These are phyloP conservation scores for Clarireedia sp. DNA, from an alignment of 2,329 filamentous ascomycete genomes.

Conservation along the genomic window DNA sequence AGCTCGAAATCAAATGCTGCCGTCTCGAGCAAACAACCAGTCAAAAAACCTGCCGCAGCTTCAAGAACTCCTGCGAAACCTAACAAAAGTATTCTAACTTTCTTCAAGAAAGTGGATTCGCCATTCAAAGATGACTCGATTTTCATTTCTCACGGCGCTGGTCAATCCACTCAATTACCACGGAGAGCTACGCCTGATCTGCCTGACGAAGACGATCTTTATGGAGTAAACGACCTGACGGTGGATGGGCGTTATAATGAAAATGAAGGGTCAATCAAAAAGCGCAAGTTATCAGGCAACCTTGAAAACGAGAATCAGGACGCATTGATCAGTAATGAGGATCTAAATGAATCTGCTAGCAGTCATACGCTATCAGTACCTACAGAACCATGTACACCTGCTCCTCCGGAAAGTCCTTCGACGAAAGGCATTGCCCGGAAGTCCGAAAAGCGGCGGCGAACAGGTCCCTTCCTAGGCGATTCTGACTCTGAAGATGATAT, in stretches of 20 bases:
- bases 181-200: conserved; percentile 12
- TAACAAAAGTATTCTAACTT: conserved; percentile 63
- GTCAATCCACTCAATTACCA: neutral
- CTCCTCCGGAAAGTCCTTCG: neutral
- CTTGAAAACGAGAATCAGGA: neutral
- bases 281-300: conserved; percentile 32
- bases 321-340: neutral
- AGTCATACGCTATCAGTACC: neutral
- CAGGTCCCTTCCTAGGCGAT: conserved; percentile 63
- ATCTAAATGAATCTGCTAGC: neutral
- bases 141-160: conserved; percentile 38
- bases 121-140: conserved; percentile 41
- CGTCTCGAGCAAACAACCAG: conserved; percentile 8
- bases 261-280: conserved; percentile 32
- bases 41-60: conserved; percentile 18
- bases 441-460: conserved; percentile 26
- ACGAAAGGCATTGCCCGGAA: neutral
- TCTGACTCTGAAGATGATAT: conserved; percentile 48
- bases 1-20: conserved; percentile 24
- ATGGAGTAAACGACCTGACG: conserved; percentile 14
- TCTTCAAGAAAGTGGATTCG: conserved; percentile 61
- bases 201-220: conserved; percentile 21
- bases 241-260: conserved; percentile 34
- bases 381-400: neutral
- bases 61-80: conserved; percentile 27